Evolutionary conservation across 2,329 filamentous ascomycete species (phyloP).

Genomic region (Colletotrichum musicola): DNA sequence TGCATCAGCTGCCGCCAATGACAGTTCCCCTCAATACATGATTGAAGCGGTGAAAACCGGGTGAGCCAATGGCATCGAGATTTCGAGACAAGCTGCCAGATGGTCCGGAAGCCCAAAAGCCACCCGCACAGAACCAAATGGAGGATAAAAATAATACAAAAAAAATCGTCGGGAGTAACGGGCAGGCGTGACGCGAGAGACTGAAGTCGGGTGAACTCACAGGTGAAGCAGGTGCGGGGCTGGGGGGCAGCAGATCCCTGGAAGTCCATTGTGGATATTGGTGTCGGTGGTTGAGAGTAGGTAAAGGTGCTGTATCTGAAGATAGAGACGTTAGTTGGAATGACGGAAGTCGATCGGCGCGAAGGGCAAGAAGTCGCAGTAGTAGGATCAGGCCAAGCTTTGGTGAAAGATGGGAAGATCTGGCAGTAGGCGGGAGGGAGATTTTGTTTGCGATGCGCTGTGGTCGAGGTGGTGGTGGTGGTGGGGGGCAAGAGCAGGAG

Average conservation of each 20-base stretch:
- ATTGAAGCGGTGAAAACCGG: slow-evolving; percentile 16
- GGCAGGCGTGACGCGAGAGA: slow-evolving; percentile 3
- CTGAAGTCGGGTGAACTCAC: slow-evolving; percentile 52
- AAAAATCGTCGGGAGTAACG: slow-evolving; percentile 4
- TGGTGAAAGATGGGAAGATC: slow-evolving; percentile 24
- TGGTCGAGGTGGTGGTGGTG: slow-evolving; percentile 19
- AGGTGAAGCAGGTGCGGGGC: slow-evolving; percentile 63
- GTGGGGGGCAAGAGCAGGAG: slow-evolving; percentile 16
- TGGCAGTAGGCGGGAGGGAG: slow-evolving; percentile 11
- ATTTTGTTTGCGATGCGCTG: slow-evolving; percentile 22
- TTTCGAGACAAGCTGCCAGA: background rate
- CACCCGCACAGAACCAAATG: slow-evolving; percentile 29
- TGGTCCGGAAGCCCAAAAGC: slow-evolving; percentile 23
- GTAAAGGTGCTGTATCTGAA: slow-evolving; percentile 21
- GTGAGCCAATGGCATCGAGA: slow-evolving; percentile 28
- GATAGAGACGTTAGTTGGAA: slow-evolving; percentile 18
- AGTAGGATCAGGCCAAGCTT: slow-evolving; percentile 27
- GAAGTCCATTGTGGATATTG: slow-evolving; percentile 51
- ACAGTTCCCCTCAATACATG: background rate
- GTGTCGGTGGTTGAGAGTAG: slow-evolving; percentile 2
- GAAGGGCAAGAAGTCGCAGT: slow-evolving; percentile 12
- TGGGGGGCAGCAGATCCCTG: slow-evolving; percentile 42
- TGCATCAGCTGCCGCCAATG: slow-evolving; percentile 31
- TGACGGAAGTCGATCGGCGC: background rate
- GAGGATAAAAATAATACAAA: background rate